Percentiles rank a stretch among this genome's conserved stretches.
Conservation (phyloP, 208 protist genomes). For the Trypanosomatidae sp. region DNA sequence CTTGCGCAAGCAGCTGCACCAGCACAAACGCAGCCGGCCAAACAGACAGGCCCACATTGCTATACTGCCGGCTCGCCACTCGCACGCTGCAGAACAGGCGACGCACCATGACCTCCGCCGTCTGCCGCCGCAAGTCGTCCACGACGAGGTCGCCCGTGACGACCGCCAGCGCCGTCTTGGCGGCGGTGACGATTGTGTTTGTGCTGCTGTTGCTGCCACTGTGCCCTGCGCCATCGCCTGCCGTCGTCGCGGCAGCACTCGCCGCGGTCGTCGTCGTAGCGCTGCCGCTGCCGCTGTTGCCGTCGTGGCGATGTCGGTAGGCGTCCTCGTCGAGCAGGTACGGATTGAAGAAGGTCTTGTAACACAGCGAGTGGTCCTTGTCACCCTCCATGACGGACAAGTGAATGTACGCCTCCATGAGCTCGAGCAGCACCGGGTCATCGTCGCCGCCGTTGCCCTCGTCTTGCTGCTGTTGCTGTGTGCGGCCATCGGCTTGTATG, state of each 20-base stretch:
- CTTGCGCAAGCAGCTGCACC: slow-evolving; percentile 51
- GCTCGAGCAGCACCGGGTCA: slow-evolving; percentile 24
- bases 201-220: background rate
- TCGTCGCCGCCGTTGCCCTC: slow-evolving; percentile 4
- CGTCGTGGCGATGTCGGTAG: background rate
- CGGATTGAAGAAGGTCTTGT: slow-evolving; percentile 55
- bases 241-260: background rate
- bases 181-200: slow-evolving; percentile 1
- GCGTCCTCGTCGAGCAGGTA: slow-evolving; percentile 7
- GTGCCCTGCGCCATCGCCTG: too few species aligned
- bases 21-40: slow-evolving; percentile 73
- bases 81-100: slow-evolving; percentile 30
- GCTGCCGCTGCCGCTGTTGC: background rate
- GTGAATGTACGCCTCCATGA: slow-evolving; percentile 56
- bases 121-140: slow-evolving; percentile 1
- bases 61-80: slow-evolving; percentile 40
- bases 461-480: too few species aligned
- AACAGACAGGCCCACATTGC: slow-evolving; percentile 65
- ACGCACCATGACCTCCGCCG: background rate
- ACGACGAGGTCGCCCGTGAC: too few species aligned
- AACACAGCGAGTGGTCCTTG: slow-evolving; percentile 21
- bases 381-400: slow-evolving; percentile 8
- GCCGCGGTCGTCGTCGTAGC: background rate
- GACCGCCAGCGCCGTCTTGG: too few species aligned
- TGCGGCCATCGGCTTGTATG: slow-evolving; percentile 2